These are phyloP conservation scores for Penicillium chermesinum DNA, from an alignment of 495 filamentous ascomycete genomes.

Conservation along the genomic window DNA sequence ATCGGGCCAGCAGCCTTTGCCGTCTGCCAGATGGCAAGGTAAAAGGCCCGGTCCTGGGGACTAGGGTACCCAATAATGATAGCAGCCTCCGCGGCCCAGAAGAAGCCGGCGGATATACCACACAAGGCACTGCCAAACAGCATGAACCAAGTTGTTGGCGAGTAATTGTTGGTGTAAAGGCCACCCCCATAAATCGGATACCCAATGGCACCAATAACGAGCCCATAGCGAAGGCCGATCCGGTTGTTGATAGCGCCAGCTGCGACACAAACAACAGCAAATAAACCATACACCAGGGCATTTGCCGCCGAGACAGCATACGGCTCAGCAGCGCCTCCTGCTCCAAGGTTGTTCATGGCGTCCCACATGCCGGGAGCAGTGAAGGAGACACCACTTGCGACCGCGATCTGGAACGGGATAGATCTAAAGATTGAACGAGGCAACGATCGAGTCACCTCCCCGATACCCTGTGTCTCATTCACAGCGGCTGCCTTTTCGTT, in stretches of 20 bases:
- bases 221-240: conserved; percentile 54
- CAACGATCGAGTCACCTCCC: background rate
- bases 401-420: conserved; percentile 29
- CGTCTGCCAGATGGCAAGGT: conserved; percentile 34
- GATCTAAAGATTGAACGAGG: conserved; percentile 18
- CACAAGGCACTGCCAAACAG: conserved; percentile 59
- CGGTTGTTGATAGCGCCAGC: conserved; percentile 40
- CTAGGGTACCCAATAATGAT: conserved; percentile 62
- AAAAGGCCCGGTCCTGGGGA: conserved; percentile 51
- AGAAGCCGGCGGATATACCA: conserved; percentile 60
- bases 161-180: conserved; percentile 61
- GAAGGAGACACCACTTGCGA: conserved; percentile 30
- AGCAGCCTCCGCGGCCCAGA: conserved; percentile 62
- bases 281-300: conserved; percentile 28
- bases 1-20: conserved; percentile 30
- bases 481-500: background rate
- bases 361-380: conserved; percentile 35
- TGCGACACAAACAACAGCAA: conserved; percentile 28
- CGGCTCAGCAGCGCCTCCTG: conserved; percentile 30
- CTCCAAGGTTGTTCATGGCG: conserved; percentile 31
- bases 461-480: background rate
- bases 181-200: conserved; percentile 46
- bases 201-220: conserved; percentile 51
- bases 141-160: conserved; percentile 56
- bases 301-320: conserved; percentile 32